phyloP scores from a whole-genome alignment of 495 filamentous ascomycete species.

The Aspergillus saccharolyticus region DNA sequence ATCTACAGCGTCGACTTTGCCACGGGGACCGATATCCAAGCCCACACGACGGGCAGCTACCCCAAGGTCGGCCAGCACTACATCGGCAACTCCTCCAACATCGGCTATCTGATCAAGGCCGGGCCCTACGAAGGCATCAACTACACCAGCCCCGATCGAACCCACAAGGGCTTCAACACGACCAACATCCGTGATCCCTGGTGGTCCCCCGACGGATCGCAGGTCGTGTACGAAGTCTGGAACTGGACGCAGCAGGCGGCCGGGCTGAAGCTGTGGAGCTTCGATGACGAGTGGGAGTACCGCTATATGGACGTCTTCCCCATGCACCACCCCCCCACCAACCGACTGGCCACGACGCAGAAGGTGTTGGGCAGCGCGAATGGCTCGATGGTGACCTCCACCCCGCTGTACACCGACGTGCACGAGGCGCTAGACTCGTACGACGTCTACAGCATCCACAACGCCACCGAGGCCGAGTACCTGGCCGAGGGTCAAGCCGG shows the following conservation, averaged over 20 bases:
- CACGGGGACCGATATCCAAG: background rate
- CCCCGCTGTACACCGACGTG: conserved; percentile 11
- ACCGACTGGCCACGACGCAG: conserved; percentile 23
- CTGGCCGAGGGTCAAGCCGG: conserved; percentile 4
- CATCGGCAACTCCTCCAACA: conserved; percentile 1
- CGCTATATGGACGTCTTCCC: conserved; percentile 35
- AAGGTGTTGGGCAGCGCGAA: conserved; percentile 27
- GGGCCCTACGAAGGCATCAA: background rate
- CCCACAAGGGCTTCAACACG: background rate
- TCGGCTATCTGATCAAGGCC: conserved; percentile 1
- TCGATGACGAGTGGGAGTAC: conserved; percentile 31
- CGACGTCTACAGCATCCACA: background rate
- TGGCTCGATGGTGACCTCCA: conserved; percentile 16
- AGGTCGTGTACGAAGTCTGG: background rate
- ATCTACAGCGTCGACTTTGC: conserved; percentile 4
- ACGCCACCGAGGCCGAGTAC: conserved; percentile 5
- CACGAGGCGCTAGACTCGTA: conserved; percentile 13
- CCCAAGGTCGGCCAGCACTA: conserved; percentile 6
- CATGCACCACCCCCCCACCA: conserved; percentile 14
- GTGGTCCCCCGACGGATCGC: conserved; percentile 2
- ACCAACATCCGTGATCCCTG: conserved; percentile 1
- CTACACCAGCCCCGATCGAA: background rate
- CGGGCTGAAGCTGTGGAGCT: conserved; percentile 23
- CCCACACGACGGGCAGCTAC: conserved; percentile 2
- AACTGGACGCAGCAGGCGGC: background rate